Conservation (phyloP, 1,139 yeast species). For the Hyphopichia khmerensis region DNA sequence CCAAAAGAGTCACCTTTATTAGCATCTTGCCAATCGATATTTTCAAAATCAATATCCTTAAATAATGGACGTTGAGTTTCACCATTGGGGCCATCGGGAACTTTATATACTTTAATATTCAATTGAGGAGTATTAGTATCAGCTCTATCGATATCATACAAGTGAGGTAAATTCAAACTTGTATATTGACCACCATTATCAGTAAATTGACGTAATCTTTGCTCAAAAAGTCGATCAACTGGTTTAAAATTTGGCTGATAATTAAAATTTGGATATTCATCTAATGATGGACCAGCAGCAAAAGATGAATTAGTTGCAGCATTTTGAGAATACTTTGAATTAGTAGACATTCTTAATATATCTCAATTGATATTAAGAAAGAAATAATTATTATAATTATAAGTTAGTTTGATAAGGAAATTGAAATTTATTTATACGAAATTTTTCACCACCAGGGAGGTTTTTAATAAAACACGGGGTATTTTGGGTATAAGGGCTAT, state of each 20-base stretch:
- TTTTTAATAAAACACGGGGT: too few relatives aligned
- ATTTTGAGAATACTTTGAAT: neutral
- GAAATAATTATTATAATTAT: too few relatives aligned
- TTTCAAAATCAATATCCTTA: constrained; percentile 51
- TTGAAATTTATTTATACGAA: too few relatives aligned
- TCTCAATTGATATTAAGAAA: too few relatives aligned
- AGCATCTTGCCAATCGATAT: constrained; percentile 55
- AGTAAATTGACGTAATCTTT: constrained; percentile 77
- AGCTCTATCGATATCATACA: constrained; percentile 63
- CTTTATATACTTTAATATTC: constrained; percentile 57
- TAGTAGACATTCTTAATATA: too few relatives aligned
- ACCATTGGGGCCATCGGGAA: constrained; percentile 53
- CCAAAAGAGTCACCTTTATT: constrained; percentile 79
- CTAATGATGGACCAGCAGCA: neutral
- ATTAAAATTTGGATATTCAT: constrained; percentile 33
- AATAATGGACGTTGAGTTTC: constrained; percentile 71
- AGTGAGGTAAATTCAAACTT: constrained; percentile 74
- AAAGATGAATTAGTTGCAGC: neutral
- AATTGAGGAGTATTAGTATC: constrained; percentile 43
- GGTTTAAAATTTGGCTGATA: constrained; percentile 80
- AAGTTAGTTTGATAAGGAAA: too few relatives aligned
- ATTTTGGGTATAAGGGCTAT: too few relatives aligned
- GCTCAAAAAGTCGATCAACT: constrained; percentile 73
- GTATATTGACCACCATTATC: constrained; percentile 70
- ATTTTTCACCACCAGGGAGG: too few relatives aligned